Evolutionary conservation across 225 moss, liverwort and hornwort genomes (phyloP), one percentile per base, ranked within the genome.

Genomic region (Physcomitrium patens): DNA sequence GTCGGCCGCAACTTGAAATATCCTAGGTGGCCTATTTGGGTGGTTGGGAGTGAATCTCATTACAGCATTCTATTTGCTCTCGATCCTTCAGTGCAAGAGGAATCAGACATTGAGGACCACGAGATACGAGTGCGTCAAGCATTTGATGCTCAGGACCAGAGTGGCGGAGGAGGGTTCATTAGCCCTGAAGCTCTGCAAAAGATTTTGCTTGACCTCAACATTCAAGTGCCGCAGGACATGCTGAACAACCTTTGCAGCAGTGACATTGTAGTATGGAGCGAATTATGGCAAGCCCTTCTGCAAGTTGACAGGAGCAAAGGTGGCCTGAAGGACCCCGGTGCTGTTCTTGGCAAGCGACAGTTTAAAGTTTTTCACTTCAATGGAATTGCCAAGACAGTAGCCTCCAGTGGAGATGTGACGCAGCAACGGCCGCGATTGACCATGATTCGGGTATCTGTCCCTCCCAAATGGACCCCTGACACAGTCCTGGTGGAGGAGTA

Each of bases 21-120:
- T 71, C 99, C 99, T 10, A 90, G 85, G 81, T 99, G 99, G 99
- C 99, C 99, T 61, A 93, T 99, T 24, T 99, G 99, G 99, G 95
- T 99, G 2, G 88, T 99, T 24, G 99, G 99, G 14, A 99, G 99
- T 71, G 99, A 99, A 57, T 99, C 99, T 2, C 99, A 99, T 76
- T 99, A 99, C 69, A 95, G 93, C 57, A 93, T 95, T 65, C 78
- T 99, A 7, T 99, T 99, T 69, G 91, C 99, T 50, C 88, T 93
- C 66, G 87, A 89, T 52, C 83, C 89, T 22, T 80, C 77, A 9
- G 95, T 99, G 71, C 99, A 99, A 77, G 99, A 93, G 23, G 99
- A 99, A 78, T 89, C 90, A 20, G 95, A 95, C 44, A 71, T 99
- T 46, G 99, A 99, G 84, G 93, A 93, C 63, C 93, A 86, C 28